phyloP scores from a whole-genome alignment of 1,284 basidiomycete species.

The Boletus semigastroideus region DNA sequence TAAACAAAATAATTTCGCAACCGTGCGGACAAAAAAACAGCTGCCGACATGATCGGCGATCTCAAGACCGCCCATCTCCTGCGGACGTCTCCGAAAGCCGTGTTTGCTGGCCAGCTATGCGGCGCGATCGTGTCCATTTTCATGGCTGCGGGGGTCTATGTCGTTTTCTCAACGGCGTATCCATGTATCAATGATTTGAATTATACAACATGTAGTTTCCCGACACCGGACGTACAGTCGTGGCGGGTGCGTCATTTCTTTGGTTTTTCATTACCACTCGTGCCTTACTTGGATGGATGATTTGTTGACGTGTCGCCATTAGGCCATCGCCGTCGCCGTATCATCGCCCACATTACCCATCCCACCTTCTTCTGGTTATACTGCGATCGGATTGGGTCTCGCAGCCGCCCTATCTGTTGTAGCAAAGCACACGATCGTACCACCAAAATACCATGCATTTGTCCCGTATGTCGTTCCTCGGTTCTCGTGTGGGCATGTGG shows the following conservation, averaged over 20 bases:
- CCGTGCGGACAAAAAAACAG: slow-evolving; percentile 12
- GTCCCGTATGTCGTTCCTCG: slow-evolving; percentile 12
- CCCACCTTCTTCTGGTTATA: slow-evolving; percentile 12
- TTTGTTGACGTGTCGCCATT: neutral
- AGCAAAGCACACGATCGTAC: slow-evolving; percentile 14
- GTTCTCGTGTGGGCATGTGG: neutral
- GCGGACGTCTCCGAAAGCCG: slow-evolving; percentile 62
- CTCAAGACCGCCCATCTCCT: slow-evolving; percentile 73
- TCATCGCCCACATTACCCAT: slow-evolving; percentile 16
- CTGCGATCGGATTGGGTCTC: slow-evolving; percentile 13
- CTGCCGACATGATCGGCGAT: slow-evolving; percentile 72
- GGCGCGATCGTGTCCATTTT: slow-evolving; percentile 22
- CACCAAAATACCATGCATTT: slow-evolving; percentile 13
- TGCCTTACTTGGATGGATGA: neutral
- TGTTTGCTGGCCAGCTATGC: slow-evolving; percentile 62
- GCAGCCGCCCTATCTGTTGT: slow-evolving; percentile 12
- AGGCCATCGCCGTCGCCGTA: slow-evolving; percentile 4
- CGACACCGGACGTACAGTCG: slow-evolving; percentile 24
- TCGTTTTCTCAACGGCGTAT: slow-evolving; percentile 56
- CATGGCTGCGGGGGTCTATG: slow-evolving; percentile 17
- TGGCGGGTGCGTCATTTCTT: slow-evolving; percentile 30
- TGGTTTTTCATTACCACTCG: neutral
- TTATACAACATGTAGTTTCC: slow-evolving; percentile 22
- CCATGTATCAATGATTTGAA: slow-evolving; percentile 58
- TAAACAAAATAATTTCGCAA: neutral